phyloP scores from a whole-genome alignment of 1,284 basidiomycete genomes.

The Papiliotrema fonsecae region DNA sequence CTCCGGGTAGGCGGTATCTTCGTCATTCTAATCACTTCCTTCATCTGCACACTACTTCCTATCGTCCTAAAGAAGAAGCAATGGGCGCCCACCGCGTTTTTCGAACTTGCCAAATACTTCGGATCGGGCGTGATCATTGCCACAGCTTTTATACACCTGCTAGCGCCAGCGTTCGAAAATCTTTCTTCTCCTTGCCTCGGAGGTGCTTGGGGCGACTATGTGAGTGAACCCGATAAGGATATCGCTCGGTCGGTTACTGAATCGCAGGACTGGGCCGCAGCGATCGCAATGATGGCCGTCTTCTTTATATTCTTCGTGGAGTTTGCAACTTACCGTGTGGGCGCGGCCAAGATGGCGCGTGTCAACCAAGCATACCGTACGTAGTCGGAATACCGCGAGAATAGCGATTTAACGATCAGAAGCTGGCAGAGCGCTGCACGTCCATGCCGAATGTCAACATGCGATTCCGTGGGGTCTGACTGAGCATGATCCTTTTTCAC shows the following conservation, averaged over 20 bases:
- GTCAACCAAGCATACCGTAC: slow-evolving; percentile 2
- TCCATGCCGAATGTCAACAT: no score
- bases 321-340: slow-evolving; percentile 10
- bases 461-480: neutral
- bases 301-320: slow-evolving; percentile 22
- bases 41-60: neutral
- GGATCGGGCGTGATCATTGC: neutral
- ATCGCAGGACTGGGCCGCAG: neutral
- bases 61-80: neutral
- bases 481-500: neutral
- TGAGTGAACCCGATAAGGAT: neutral
- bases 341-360: slow-evolving; percentile 8
- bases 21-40: neutral
- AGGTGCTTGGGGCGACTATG: neutral
- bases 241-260: neutral
- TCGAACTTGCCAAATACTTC: neutral
- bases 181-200: neutral
- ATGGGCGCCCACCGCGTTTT: neutral
- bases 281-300: slow-evolving; percentile 10
- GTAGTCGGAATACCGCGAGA: neutral
- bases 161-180: neutral
- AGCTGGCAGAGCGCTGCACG: neutral
- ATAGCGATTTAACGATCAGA: neutral
- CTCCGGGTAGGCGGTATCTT: neutral
- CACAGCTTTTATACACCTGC: neutral